A percentile compares a stretch with the other conserved stretches of the same genome.
These are phyloP conservation scores for Chara braunii DNA, from an alignment of 139 green algal species.

Conservation along the genomic window DNA sequence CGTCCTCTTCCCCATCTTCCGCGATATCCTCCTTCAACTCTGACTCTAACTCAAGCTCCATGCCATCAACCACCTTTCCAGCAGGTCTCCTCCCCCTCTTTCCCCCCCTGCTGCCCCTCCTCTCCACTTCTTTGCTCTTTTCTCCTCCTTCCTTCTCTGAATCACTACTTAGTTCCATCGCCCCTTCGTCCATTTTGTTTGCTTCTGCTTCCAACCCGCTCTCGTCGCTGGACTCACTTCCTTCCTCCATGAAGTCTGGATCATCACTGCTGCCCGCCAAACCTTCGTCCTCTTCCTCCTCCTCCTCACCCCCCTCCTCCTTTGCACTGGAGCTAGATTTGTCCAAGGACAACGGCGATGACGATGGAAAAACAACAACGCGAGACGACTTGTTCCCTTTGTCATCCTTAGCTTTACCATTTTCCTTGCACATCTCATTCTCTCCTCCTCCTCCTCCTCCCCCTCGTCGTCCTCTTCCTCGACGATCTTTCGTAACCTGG, in stretches of 20 bases:
- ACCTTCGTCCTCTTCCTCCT: background rate
- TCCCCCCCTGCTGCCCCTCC: background rate
- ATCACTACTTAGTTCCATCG: constrained; percentile 2
- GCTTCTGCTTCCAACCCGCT: background rate
- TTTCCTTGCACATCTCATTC: constrained; percentile 2
- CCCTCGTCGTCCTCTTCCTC: constrained; percentile 15
- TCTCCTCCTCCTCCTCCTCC: constrained; percentile 2
- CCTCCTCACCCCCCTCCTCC: background rate
- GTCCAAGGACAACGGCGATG: background rate
- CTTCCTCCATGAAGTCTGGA: background rate
- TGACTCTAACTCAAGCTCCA: background rate
- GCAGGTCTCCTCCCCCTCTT: background rate
- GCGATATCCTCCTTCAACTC: constrained; percentile 10
- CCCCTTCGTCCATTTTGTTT: constrained; percentile 11
- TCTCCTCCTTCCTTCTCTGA: constrained; percentile 10
- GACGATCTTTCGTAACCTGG: no score
- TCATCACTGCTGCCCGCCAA: background rate
- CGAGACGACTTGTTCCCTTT: background rate
- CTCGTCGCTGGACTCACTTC: background rate
- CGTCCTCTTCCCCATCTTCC: constrained; percentile 15
- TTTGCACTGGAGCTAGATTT: background rate
- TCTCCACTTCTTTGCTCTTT: background rate
- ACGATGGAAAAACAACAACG: no score
- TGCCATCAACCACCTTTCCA: no score
- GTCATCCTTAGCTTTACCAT: background rate